A percentile compares a stretch with the other conserved stretches of the same genome.
Conservation (phyloP, 164 flowering plant genomes). For the Berberis vulgaris region DNA sequence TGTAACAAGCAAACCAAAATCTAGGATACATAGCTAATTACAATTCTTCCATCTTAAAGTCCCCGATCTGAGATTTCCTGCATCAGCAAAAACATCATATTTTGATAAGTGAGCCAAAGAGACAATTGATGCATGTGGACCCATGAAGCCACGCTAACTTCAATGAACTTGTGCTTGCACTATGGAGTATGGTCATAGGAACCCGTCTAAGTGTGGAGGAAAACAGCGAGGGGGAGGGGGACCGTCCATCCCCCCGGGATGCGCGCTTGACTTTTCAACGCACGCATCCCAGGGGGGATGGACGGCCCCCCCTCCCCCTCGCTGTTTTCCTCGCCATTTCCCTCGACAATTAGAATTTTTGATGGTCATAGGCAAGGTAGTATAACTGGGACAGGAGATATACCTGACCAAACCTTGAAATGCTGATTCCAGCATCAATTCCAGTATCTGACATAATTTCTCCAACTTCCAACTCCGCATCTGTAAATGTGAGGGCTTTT, state of each 20-base stretch:
- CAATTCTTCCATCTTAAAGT: background rate
- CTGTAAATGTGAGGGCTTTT: conserved; percentile 69
- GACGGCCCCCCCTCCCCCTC: too few relatives aligned
- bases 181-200: background rate
- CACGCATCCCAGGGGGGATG: too few relatives aligned
- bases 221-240: too few relatives aligned
- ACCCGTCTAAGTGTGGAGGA: too few relatives aligned
- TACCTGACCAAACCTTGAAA: conserved; percentile 7
- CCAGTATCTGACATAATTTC: conserved; percentile 29
- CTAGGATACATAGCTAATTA: too few relatives aligned
- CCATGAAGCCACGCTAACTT: background rate
- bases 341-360: background rate
- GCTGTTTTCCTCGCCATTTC: too few relatives aligned
- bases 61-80: conserved; percentile 7
- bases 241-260: too few relatives aligned
- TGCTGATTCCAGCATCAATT: conserved; percentile 22
- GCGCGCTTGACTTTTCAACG: too few relatives aligned
- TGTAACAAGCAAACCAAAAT: too few relatives aligned
- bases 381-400: background rate
- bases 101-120: background rate
- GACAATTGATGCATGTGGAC: background rate
- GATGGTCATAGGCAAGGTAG: background rate
- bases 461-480: conserved; percentile 68
- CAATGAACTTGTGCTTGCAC: background rate
- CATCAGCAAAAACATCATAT: background rate